phyloP scores from a whole-genome alignment of 768 basidiomycete genomes.

The Serendipita sp. region DNA sequence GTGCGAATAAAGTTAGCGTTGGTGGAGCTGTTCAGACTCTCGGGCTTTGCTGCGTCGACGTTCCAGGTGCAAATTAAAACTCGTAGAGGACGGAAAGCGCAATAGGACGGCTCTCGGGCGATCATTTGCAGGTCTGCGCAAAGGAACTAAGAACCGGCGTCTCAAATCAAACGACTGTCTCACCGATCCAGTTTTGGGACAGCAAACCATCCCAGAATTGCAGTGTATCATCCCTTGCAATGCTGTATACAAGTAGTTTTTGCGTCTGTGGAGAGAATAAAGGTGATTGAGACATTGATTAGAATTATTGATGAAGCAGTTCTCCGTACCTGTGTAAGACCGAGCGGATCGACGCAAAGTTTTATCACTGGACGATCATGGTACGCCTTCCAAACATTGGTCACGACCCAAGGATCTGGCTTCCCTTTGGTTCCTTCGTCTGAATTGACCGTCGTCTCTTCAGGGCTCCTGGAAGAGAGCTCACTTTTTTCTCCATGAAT shows the following conservation, averaged over 20 bases:
- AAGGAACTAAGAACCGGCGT: neutral
- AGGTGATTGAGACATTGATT: neutral
- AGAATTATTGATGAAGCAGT: neutral
- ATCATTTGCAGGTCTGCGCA: conserved; percentile 54
- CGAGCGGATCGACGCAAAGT: conserved; percentile 55
- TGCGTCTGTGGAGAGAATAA: conserved; percentile 12
- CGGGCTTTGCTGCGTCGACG: conserved; percentile 74
- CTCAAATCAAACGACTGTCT: conserved; percentile 18
- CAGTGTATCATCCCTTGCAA: conserved; percentile 57
- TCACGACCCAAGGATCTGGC: conserved; percentile 65
- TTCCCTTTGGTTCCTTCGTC: conserved; percentile 21
- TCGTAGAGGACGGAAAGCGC: conserved; percentile 60
- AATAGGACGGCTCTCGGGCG: conserved; percentile 61
- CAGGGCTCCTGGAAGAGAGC: neutral
- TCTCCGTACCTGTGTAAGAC: conserved; percentile 46
- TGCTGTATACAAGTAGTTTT: conserved; percentile 54
- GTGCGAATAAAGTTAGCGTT: conserved; percentile 74
- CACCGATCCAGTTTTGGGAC: conserved; percentile 75
- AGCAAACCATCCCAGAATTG: conserved; percentile 84
- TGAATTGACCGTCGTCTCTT: neutral
- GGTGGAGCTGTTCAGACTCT: conserved; percentile 41
- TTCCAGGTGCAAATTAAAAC: conserved; percentile 86
- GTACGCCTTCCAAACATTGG: conserved; percentile 82
- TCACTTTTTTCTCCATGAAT: conserved; percentile 9
- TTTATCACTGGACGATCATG: conserved; percentile 43